These are phyloP conservation scores for Malassezia nana DNA, from an alignment of 1,284 basidiomycete species.

Conservation along the genomic window DNA sequence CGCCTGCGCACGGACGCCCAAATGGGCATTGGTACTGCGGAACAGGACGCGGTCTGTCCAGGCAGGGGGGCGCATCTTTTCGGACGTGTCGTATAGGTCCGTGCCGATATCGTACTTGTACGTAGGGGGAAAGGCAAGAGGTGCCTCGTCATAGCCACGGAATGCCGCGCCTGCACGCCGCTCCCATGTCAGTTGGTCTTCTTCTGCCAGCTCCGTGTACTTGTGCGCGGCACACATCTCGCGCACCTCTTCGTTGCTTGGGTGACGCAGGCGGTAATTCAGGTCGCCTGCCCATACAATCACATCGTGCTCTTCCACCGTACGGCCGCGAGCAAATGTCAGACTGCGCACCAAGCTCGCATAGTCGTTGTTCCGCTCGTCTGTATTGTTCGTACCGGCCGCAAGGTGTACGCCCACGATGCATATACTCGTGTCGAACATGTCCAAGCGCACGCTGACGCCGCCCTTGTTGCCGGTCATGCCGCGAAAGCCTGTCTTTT, in stretches of 20 bases:
- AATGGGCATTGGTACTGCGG: slow-evolving; percentile 59
- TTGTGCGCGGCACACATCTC: slow-evolving; percentile 53
- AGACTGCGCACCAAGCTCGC: slow-evolving; percentile 71
- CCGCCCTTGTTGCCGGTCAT: slow-evolving; percentile 89
- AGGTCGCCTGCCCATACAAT: slow-evolving; percentile 86
- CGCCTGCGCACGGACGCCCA: slow-evolving; percentile 53
- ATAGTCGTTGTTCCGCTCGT: slow-evolving; percentile 87
- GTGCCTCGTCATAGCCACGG: slow-evolving; percentile 74
- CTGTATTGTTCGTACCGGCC: slow-evolving; percentile 77
- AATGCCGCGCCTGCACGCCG: slow-evolving; percentile 55
- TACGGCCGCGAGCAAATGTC: slow-evolving; percentile 78
- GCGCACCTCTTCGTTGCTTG: slow-evolving; percentile 71
- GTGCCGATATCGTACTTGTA: slow-evolving; percentile 70
- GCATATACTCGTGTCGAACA: slow-evolving; percentile 81
- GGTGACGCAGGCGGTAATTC: slow-evolving; percentile 76
- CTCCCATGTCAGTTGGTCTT: slow-evolving; percentile 54
- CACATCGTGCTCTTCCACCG: slow-evolving; percentile 73
- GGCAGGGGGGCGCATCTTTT: slow-evolving; percentile 89
- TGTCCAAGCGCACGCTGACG: slow-evolving; percentile 81
- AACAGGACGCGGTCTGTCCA: slow-evolving; percentile 73
- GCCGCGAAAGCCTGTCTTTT: slow-evolving; percentile 92
- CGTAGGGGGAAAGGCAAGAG: slow-evolving; percentile 75
- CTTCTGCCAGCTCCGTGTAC: slow-evolving; percentile 63
- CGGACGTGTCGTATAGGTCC: slow-evolving; percentile 82
- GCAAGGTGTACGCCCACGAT: slow-evolving; percentile 92